Percentiles rank a stretch among this genome's conserved stretches.
Conservation (phyloP, 2,329 filamentous ascomycete genomes). For the Zymoseptoria tritici region DNA sequence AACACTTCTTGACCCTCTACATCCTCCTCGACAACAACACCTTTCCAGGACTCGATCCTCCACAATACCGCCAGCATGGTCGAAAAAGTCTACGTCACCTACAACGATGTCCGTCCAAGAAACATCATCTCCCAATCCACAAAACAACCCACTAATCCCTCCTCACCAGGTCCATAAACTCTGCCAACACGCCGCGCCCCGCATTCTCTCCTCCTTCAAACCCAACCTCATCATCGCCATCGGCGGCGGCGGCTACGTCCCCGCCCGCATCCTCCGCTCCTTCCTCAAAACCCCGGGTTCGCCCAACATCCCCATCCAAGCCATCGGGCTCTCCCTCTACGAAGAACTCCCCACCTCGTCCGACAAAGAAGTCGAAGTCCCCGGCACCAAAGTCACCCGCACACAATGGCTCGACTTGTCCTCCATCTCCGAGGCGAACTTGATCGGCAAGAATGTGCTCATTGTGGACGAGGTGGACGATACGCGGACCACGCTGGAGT, state of each 20-base stretch:
- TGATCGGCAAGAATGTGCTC: conserved; percentile 83
- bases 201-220: conserved; percentile 76
- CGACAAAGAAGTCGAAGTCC: conserved; percentile 55
- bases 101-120: conserved; percentile 17
- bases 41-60: neutral
- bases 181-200: conserved; percentile 75
- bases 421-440: conserved; percentile 76
- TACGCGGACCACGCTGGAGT: conserved; percentile 87
- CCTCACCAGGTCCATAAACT: conserved; percentile 79
- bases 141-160: neutral
- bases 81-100: conserved; percentile 19
- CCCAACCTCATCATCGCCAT: conserved; percentile 98
- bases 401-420: conserved; percentile 96
- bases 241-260: conserved; percentile 93
- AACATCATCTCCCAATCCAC: no score
- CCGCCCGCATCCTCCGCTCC: conserved; percentile 91
- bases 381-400: conserved; percentile 78
- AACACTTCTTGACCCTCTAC: no score
- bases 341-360: conserved; percentile 59
- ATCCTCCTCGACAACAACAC: no score
- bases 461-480: conserved; percentile 96
- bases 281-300: conserved; percentile 85
- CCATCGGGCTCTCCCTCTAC: conserved; percentile 95
- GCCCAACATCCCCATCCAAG: conserved; percentile 97
- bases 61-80: conserved; percentile 10